Conservation (phyloP, 2,329 filamentous ascomycete species). For the Botryotinia convoluta region DNA sequence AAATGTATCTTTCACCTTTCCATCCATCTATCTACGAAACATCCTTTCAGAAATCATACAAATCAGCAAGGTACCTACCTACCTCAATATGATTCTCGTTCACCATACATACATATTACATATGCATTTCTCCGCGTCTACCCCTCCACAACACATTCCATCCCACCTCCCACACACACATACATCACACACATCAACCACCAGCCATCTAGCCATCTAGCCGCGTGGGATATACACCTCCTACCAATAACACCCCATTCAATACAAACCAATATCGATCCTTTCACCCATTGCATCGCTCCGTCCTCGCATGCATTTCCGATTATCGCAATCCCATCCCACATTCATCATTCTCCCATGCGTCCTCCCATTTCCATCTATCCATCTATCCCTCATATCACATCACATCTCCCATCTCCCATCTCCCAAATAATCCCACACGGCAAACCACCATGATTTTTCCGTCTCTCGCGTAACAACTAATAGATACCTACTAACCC, state of each 20-base stretch:
- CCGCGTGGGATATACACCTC: background rate
- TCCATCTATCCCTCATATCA: background rate
- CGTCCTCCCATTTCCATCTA: background rate
- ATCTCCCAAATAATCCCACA: background rate
- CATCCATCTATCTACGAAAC: background rate
- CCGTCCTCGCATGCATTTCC: background rate
- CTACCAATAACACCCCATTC: background rate
- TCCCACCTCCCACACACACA: background rate
- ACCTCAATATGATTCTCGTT: background rate
- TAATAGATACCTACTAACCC: background rate
- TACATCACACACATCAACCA: background rate
- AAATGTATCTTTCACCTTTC: background rate
- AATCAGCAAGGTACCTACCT: background rate
- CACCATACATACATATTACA: background rate
- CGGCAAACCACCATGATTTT: background rate
- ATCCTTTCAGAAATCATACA: background rate
- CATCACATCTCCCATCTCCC: background rate
- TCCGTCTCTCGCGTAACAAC: background rate
- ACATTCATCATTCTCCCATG: background rate
- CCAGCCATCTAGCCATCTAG: background rate
- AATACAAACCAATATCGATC: background rate
- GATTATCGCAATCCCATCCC: background rate
- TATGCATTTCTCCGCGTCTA: slow-evolving; percentile 10
- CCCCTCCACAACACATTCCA: slow-evolving; percentile 1
- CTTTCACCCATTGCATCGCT: background rate